Base-by-base conservation (phyloP, 2,329 filamentous ascomycete genomes). In the Alternaria viburni region DNA sequence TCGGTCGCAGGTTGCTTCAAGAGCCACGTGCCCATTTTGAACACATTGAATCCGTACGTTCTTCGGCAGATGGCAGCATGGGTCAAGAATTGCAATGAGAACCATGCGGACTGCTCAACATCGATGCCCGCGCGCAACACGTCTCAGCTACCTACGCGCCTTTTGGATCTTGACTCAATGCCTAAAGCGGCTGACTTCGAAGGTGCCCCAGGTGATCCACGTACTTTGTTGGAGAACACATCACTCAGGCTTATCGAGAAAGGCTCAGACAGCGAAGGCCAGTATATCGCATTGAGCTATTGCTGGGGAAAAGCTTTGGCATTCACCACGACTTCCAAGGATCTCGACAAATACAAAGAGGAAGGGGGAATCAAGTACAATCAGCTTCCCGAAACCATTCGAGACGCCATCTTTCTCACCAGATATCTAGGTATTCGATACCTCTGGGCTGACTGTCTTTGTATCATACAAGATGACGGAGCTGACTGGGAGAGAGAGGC, bases 381-480 rank as follows among this genome's bases (percentile, higher is more conserved):
- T 3, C 19, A 54, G 4, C 51, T 54, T 2, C 51, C 51, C 8
- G 10, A 4, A 10, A 54, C 51, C 19, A n/a, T 54, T 1, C 36
- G 10, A 6, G 51, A 54, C 23, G 51, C 51, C 15, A 23, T 54
- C 17, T 43, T 41, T 5, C 13, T 43, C 5, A 3, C 30, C 0
- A 30, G 51, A 17, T 30, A 30, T 13, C 32, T 41, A 6, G 30
- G 30, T 1, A 11, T 41, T 3, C n/a, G 21, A 1, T 70, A 72
- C 57, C 32, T 71, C 0, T 72, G 68, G 69, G 67, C 70, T 10
- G 69, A 71, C 25, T 55, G 64, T 3, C 13, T 72, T 3, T 71
- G 68, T 28, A 68, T 72, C 21, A 25, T 72, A 11, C 68, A 67
- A 58, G 59, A 59, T 11, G 49, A 61, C 21, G 12, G 13, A 13